Evolutionary conservation across 805 yeast genomes (phyloP), one percentile per base, ranked within the genome.

Genomic region (Myxozyma neotropica): DNA sequence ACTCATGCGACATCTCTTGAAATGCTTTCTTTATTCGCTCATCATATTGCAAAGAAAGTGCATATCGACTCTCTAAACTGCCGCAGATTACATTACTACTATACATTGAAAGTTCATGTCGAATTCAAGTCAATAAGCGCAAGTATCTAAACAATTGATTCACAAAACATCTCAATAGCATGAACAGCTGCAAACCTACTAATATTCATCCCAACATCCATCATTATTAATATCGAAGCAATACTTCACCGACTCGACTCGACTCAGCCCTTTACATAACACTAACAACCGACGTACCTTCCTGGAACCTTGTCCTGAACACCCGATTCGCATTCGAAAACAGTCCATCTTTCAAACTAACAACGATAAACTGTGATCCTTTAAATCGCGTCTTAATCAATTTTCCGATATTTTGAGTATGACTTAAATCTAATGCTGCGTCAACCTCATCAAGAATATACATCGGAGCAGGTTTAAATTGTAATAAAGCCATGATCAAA

Each of bases 381-480:
- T 89, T 88, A 75, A 94, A 94, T 67, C 96, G 79, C 0, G 97
- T 93, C 75, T 93, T 94, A 73, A 94, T 94, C 72, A 94, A 79
- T 70, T 90, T 96, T 2, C 99, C 99, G 69, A 94, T 94, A 70
- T 94, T 94, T 73, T 94, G 98, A 1, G 99, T 94, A 72, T 94
- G 99, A 59, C 95, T 89, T 65, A 93, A 81, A 78, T 94, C 99
- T 65, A 94, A 80, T 1, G 99, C 99, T 0, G 99, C 99, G 76
- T 94, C 99, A 39, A 94, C 97, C 75, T 94, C 99, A 75, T 94
- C 99, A 58, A 94, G 77, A 67, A 94, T 93, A 71, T 94, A 94
- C 96, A 94, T 89, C 6, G 99, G 99, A 1, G 99, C 99, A 4
- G 99, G 99, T 72, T 91, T 89, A 78, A 88, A 93, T 73, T 91